These are phyloP conservation scores for Schizophyllum commune DNA, from an alignment of 1,284 basidiomycete genomes.

Conservation along the genomic window DNA sequence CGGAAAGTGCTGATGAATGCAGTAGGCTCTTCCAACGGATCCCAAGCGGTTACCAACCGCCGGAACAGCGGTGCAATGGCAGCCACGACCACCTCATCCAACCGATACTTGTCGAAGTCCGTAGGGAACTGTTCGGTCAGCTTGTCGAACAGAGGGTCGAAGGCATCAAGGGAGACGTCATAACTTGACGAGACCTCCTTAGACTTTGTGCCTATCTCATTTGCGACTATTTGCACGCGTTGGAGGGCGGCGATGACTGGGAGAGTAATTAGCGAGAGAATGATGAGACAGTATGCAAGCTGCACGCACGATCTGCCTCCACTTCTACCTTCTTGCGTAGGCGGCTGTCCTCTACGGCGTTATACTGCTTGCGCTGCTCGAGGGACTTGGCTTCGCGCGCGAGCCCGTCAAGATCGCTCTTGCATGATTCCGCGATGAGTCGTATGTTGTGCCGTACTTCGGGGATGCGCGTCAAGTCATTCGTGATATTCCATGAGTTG, in stretches of 20 bases:
- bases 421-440: conserved; percentile 77
- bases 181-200: conserved; percentile 55
- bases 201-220: conserved; percentile 58
- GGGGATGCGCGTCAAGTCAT: conserved; percentile 81
- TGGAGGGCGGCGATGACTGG: conserved; percentile 73
- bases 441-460: conserved; percentile 94
- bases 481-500: conserved; percentile 78
- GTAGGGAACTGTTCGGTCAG: conserved; percentile 64
- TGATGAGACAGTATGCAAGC: neutral
- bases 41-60: conserved; percentile 62
- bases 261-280: conserved; percentile 14
- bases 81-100: conserved; percentile 91
- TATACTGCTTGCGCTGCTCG: conserved; percentile 70
- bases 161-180: conserved; percentile 62
- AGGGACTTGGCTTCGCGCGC: conserved; percentile 85
- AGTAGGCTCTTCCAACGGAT: conserved; percentile 62
- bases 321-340: conserved; percentile 61
- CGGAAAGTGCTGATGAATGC: conserved; percentile 58
- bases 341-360: conserved; percentile 64
- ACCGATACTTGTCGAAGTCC: conserved; percentile 73
- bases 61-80: conserved; percentile 75
- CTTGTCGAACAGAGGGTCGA: conserved; percentile 64
- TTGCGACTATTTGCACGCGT: conserved; percentile 64
- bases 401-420: conserved; percentile 78
- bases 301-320: conserved; percentile 63